Percentiles rank a stretch among this genome's conserved stretches.
Evolutionary conservation across 2,329 filamentous ascomycete genomes (phyloP).

Genomic region (Xylariaceae sp.): DNA sequence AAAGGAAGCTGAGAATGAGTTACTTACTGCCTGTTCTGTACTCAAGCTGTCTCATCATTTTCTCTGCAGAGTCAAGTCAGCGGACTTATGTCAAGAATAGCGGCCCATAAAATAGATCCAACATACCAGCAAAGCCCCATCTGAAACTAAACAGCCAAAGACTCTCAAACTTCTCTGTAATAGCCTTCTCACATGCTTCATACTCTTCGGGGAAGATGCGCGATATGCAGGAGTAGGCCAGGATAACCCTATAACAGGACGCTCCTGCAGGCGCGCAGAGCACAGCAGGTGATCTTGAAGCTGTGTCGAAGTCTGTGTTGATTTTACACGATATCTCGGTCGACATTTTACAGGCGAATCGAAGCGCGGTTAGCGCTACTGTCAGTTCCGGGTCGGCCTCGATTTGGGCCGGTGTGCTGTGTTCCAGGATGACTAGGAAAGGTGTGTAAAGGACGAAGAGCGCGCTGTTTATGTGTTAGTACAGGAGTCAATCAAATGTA

Average conservation of each 20-base stretch:
- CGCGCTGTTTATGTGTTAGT: slow-evolving; percentile 19
- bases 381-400: slow-evolving; percentile 22
- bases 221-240: slow-evolving; percentile 25
- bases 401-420: slow-evolving; percentile 12
- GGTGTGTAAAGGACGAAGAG: slow-evolving; percentile 33
- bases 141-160: slow-evolving; percentile 31
- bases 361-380: slow-evolving; percentile 29
- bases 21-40: slow-evolving; percentile 23
- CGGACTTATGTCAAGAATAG: neutral
- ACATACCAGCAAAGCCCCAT: slow-evolving; percentile 34
- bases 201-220: slow-evolving; percentile 31
- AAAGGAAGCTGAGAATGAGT: neutral
- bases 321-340: slow-evolving; percentile 33
- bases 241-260: slow-evolving; percentile 32
- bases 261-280: slow-evolving; percentile 31
- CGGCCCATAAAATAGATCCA: neutral
- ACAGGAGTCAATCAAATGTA: neutral
- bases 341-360: slow-evolving; percentile 33
- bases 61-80: slow-evolving; percentile 25
- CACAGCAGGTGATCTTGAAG: slow-evolving; percentile 25
- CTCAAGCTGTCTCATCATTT: slow-evolving; percentile 32
- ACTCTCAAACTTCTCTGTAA: slow-evolving; percentile 34
- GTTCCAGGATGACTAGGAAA: slow-evolving; percentile 30
- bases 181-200: slow-evolving; percentile 26
- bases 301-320: slow-evolving; percentile 24